A percentile compares a stretch with the other conserved stretches of the same genome.
Evolutionary conservation across 768 basidiomycete genomes (phyloP).

Genomic region (Serpula lacrymans): DNA sequence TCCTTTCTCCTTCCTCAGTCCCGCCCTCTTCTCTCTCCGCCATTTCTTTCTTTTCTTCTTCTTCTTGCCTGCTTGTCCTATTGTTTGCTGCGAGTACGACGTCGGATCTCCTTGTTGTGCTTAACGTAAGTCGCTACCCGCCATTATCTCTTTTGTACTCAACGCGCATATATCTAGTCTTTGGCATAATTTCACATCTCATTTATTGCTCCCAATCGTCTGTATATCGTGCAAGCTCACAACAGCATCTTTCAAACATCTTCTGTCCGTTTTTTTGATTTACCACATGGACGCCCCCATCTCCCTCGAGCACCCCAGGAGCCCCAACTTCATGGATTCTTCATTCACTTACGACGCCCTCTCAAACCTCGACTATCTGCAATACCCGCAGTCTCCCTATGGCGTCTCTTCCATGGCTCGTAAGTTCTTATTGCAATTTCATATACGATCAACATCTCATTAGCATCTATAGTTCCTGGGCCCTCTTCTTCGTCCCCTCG

Average conservation of each 20-base stretch:
- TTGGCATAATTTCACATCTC: slow-evolving; percentile 15
- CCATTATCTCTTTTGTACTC: slow-evolving; percentile 1
- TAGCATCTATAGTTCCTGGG: slow-evolving; percentile 42
- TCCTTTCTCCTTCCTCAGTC: slow-evolving; percentile 39
- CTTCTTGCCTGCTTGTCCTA: slow-evolving; percentile 25
- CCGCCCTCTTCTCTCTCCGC: slow-evolving; percentile 18
- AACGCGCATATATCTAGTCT: neutral
- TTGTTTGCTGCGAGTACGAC: slow-evolving; percentile 31
- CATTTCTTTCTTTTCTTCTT: slow-evolving; percentile 21
- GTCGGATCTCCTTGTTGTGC: slow-evolving; percentile 26
- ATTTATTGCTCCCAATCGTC: slow-evolving; percentile 29
- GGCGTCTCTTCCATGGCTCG: slow-evolving; percentile 59
- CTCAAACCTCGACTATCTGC: slow-evolving; percentile 55
- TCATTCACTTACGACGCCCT: slow-evolving; percentile 45
- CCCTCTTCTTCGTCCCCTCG: slow-evolving; percentile 52
- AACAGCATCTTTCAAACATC: slow-evolving; percentile 16
- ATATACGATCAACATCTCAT: slow-evolving; percentile 7
- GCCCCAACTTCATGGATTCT: slow-evolving; percentile 48
- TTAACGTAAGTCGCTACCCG: slow-evolving; percentile 26
- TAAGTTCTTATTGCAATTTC: slow-evolving; percentile 37
- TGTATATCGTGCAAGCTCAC: slow-evolving; percentile 43
- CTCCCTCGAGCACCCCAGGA: slow-evolving; percentile 48
- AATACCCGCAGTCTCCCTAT: slow-evolving; percentile 65
- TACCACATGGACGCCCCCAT: slow-evolving; percentile 46
- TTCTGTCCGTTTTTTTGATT: slow-evolving; percentile 9